Conservation (phyloP, 192 early-diverging fungal genomes). For the Ambispora gerdemannii region DNA sequence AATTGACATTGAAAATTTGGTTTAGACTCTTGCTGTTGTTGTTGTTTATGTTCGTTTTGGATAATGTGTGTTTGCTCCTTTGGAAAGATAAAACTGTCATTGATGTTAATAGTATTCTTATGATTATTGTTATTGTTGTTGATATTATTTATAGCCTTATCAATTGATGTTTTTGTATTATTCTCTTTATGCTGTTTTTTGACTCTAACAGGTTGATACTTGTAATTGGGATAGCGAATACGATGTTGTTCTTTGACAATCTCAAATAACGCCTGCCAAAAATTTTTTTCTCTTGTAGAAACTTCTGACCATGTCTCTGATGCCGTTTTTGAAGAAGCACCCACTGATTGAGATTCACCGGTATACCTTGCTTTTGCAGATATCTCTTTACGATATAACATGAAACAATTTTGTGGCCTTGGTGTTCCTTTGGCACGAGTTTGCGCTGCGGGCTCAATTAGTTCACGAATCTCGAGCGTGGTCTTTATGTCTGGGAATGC, state of each 20-base stretch:
- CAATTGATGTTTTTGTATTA: too few relatives aligned
- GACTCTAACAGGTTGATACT: too few relatives aligned
- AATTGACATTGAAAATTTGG: too few relatives aligned
- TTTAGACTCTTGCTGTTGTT: too few relatives aligned
- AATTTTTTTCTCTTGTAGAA: background rate
- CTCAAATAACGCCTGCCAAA: background rate
- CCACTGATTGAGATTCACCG: background rate
- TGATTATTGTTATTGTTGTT: too few relatives aligned
- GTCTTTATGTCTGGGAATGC: background rate
- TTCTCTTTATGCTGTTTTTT: too few relatives aligned
- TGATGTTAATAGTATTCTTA: too few relatives aligned
- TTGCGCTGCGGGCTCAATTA: background rate
- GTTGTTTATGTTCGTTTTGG: too few relatives aligned
- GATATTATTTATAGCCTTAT: too few relatives aligned
- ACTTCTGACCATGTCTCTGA: background rate
- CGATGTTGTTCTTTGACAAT: background rate
- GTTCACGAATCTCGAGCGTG: background rate
- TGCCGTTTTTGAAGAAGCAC: background rate
- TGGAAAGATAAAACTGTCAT: too few relatives aligned
- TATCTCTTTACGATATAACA: constrained; percentile 7
- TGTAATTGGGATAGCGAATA: too few relatives aligned
- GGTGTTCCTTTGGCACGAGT: background rate
- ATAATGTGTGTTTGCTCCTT: too few relatives aligned
- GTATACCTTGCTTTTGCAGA: background rate
- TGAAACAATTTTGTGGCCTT: constrained; percentile 8